Conservation (phyloP, 2,329 filamentous ascomycete species). For the Alternaria conjuncta region DNA sequence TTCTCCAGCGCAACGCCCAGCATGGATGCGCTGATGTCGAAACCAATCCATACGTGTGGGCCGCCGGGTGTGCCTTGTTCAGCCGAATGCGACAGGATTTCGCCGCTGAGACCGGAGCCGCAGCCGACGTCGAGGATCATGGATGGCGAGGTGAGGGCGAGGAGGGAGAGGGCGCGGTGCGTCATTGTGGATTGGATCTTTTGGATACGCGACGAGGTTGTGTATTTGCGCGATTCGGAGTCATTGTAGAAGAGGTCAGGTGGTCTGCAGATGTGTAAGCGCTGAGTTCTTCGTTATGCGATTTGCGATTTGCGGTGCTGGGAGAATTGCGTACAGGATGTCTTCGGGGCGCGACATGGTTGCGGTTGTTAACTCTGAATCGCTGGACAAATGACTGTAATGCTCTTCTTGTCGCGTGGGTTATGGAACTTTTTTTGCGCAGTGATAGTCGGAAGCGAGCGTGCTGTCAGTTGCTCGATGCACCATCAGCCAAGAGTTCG, state of each 20-base stretch:
- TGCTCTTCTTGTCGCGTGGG: not conserved
- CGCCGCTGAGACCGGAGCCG: slow-evolving; percentile 90
- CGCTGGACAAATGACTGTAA: not conserved
- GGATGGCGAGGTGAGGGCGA: slow-evolving; percentile 78
- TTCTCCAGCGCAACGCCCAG: slow-evolving; percentile 90
- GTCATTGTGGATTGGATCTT: slow-evolving; percentile 97
- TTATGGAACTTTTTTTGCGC: not conserved
- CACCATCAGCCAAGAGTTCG: slow-evolving; percentile 23
- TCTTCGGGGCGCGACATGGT: slow-evolving; percentile 98
- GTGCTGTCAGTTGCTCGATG: not conserved
- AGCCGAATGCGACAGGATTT: slow-evolving; percentile 80
- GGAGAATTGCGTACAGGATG: slow-evolving; percentile 69
- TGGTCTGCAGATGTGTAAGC: slow-evolving; percentile 62
- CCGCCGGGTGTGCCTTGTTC: slow-evolving; percentile 70
- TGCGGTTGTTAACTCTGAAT: slow-evolving; percentile 30
- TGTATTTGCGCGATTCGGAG: slow-evolving; percentile 94
- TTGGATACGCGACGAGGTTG: slow-evolving; percentile 92
- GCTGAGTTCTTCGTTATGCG: not conserved
- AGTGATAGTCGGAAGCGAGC: not conserved
- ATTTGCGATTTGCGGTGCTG: slow-evolving; percentile 6
- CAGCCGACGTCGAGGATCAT: slow-evolving; percentile 97
- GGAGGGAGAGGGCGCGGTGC: slow-evolving; percentile 86
- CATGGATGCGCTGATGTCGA: slow-evolving; percentile 97
- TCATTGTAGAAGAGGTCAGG: slow-evolving; percentile 99
- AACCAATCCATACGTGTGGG: slow-evolving; percentile 94